Evolutionary conservation across 345 rosid species (phyloP), one percentile per base, ranked within the genome.

Genomic region (Brassica carinata): DNA sequence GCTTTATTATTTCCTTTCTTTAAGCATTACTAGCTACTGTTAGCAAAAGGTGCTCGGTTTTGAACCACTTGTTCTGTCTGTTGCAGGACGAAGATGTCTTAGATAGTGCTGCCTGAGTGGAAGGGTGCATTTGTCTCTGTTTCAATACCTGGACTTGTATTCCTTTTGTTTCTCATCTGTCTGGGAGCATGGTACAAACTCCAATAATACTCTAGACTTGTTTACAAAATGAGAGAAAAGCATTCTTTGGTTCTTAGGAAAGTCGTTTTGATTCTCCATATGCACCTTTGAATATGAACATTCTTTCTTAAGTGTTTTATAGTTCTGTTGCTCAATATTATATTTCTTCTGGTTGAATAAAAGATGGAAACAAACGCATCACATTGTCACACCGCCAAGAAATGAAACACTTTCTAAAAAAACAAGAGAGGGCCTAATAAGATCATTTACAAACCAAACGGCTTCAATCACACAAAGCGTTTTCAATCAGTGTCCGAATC

Each of bases 401-500:
- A 48, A 4, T 48, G 15, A 13, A 14, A 4, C 5, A 72, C 36
- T 8, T 34, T 6, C n/a, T 34, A 55, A 43, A 78, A 43, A 0
- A 31, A 75, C 13, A 19, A 69, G n/a, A 78, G 15, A 19, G 51
- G 11, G 17, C 64, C 68, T 81, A 69, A 64, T 81, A 64, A 33
- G 69, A 71, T 75, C 69, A 81, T 81, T 57, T 81, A 81, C 73
- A 70, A 67, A n/a, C 67, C 19, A 36, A 64, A 63, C 55, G 6
- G 15, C 36, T 17, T 58, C 4, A 40, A 38, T 8, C 45, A 48
- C 15, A 48, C 55, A 38, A 71, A 18, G 8, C 3, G 5, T 40
- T 15, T 33, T 76, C 79, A 90, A 40, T 92, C 93, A 0, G 87
- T 75, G n/a, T 89, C 90, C 0, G 94, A 91, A 82, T 75, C 82